A percentile compares a stretch with the other conserved stretches of the same genome.
phyloP scores from a whole-genome alignment of 805 yeast species.

The Kazachstania psychrophila region DNA sequence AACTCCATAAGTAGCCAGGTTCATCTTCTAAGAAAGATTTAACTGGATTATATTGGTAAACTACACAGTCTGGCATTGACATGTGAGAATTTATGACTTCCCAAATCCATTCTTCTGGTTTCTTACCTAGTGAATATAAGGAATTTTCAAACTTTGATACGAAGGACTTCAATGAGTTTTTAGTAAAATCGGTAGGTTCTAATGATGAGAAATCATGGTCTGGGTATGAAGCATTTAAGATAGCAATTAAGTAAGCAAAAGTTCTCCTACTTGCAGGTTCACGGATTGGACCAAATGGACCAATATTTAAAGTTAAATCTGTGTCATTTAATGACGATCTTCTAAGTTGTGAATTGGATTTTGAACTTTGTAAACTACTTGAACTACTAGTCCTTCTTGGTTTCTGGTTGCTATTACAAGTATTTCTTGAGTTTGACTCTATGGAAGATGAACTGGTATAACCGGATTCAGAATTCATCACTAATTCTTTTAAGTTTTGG shows the following conservation, averaged over 20 bases:
- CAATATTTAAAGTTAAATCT: slow-evolving; percentile 23
- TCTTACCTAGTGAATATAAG: slow-evolving; percentile 54
- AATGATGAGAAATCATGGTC: slow-evolving; percentile 89
- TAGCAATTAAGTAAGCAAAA: slow-evolving; percentile 84
- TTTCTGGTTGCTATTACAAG: slow-evolving; percentile 7
- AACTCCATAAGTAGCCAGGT: slow-evolving; percentile 35
- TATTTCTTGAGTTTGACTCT: slow-evolving; percentile 11
- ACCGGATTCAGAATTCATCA: slow-evolving; percentile 20
- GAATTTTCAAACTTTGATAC: slow-evolving; percentile 68
- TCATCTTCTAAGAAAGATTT: slow-evolving; percentile 32
- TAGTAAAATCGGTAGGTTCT: slow-evolving; percentile 66
- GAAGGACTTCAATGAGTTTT: slow-evolving; percentile 41
- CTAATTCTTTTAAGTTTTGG: slow-evolving; percentile 29
- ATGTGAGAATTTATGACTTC: slow-evolving; percentile 76
- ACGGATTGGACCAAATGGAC: slow-evolving; percentile 90
- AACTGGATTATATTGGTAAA: slow-evolving; percentile 48
- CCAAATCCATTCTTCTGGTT: slow-evolving; percentile 69
- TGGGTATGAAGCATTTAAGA: slow-evolving; percentile 85
- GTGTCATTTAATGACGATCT: slow-evolving; percentile 25
- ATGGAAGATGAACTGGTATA: slow-evolving; percentile 26
- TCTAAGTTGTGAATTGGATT: slow-evolving; percentile 8
- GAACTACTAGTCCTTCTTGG: slow-evolving; percentile 23
- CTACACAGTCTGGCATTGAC: slow-evolving; percentile 48
- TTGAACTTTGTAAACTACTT: slow-evolving; percentile 15
- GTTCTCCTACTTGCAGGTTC: slow-evolving; percentile 79